phyloP scores from a whole-genome alignment of 805 yeast species.

The Zygosaccharomyces bailii region DNA sequence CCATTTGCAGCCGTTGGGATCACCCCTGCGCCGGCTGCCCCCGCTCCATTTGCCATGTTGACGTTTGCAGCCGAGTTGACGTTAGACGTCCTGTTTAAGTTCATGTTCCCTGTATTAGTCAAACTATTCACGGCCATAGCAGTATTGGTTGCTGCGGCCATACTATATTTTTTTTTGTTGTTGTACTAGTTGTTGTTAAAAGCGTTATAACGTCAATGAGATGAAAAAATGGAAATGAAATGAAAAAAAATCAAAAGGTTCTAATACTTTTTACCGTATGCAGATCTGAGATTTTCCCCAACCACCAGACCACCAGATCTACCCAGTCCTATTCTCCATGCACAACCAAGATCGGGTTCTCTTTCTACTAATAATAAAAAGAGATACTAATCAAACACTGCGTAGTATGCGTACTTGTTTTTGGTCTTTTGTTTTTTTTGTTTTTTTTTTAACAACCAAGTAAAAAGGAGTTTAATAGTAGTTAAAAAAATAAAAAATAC shows the following conservation, averaged over 20 bases:
- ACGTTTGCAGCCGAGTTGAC: constrained; percentile 11
- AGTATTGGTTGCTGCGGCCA: constrained; percentile 18
- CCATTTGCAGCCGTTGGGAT: not conserved
- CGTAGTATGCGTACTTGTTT: not conserved
- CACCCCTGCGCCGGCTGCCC: constrained; percentile 1
- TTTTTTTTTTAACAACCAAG: not conserved
- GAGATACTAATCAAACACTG: not conserved
- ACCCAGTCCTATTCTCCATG: constrained; percentile 5
- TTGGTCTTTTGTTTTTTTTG: not conserved
- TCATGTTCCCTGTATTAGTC: constrained; percentile 14
- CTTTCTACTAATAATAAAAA: not conserved
- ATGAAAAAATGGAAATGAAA: not conserved
- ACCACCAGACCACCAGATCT: constrained; percentile 9
- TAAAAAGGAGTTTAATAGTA: not conserved
- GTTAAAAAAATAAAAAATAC: not conserved
- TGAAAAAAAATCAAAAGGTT: not conserved
- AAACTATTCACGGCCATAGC: constrained; percentile 19
- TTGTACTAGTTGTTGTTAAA: not conserved
- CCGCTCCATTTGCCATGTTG: constrained; percentile 7
- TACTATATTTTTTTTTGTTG: not conserved
- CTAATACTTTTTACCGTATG: not conserved
- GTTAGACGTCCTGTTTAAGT: constrained; percentile 17
- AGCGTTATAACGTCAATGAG: not conserved
- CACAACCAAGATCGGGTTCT: not conserved
- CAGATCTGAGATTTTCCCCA: constrained; percentile 9